A percentile compares a stretch with the other conserved stretches of the same genome.
Evolutionary conservation across 495 filamentous ascomycete species (phyloP).

Genomic region (Cercophora newfieldiana): DNA sequence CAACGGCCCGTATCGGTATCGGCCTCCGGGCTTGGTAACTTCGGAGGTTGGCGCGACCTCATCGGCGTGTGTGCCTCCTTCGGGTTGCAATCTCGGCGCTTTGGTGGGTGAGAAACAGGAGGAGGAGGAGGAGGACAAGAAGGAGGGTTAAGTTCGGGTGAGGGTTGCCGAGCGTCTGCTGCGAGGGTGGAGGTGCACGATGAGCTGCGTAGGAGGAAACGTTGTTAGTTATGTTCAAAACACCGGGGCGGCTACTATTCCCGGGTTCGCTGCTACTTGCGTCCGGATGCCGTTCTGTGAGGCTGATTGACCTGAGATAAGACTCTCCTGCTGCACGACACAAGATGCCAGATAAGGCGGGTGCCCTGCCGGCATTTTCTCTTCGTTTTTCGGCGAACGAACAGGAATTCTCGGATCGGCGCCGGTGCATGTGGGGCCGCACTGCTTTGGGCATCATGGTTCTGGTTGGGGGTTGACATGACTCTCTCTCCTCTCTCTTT

Average conservation of each 20-base stretch:
- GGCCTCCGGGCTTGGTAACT: neutral
- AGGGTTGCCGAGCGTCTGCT: neutral
- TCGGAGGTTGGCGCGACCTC: too few species aligned
- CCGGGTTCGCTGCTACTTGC: neutral
- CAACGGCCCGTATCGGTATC: neutral
- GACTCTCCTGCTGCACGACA: neutral
- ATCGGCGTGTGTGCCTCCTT: neutral
- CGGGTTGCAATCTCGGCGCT: neutral
- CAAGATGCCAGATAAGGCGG: conserved; percentile 13
- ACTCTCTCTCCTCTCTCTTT: neutral
- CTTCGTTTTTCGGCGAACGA: neutral
- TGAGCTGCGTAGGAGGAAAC: neutral
- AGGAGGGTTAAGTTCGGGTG: neutral
- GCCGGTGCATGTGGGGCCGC: conserved; percentile 6
- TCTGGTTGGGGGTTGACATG: neutral
- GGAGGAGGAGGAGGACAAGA: neutral
- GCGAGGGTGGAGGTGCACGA: neutral
- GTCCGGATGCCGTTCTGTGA: neutral
- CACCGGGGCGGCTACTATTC: neutral
- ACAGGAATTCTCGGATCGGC: conserved; percentile 9
- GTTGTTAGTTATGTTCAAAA: neutral
- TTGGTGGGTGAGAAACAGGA: neutral
- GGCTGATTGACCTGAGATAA: conserved; percentile 7
- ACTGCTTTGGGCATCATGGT: neutral
- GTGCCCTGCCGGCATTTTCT: neutral